Evolutionary conservation across 768 basidiomycete species (phyloP).

Genomic region (Boletus tomentosulus): DNA sequence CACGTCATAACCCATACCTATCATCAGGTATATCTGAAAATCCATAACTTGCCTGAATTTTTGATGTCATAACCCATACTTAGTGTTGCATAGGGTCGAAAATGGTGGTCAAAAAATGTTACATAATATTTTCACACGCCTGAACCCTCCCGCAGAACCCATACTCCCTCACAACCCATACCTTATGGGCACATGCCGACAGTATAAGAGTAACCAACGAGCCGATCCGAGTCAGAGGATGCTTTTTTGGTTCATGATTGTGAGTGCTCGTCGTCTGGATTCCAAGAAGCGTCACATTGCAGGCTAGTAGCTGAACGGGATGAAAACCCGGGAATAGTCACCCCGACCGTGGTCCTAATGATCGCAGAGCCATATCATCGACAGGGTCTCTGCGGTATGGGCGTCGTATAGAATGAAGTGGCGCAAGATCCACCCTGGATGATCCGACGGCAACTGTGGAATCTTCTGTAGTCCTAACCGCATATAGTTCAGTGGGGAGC

Average conservation of each 20-base stretch:
- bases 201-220: background rate
- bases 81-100: no score
- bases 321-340: conserved; percentile 29
- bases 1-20: no score
- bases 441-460: conserved; percentile 18
- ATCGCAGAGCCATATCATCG: conserved; percentile 59
- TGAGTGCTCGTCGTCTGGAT: conserved; percentile 2
- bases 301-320: conserved; percentile 12
- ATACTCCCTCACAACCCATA: no score
- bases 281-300: conserved; percentile 9
- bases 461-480: conserved; percentile 25
- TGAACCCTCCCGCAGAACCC: no score
- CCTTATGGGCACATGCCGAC: no score
- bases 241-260: conserved; percentile 3
- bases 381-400: conserved; percentile 56
- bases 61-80: no score
- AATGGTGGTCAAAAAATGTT: no score
- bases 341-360: conserved; percentile 38
- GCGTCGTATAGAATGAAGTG: conserved; percentile 54
- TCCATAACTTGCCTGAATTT: no score
- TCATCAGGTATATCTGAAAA: no score
- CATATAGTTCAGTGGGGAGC: conserved; percentile 27
- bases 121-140: no score
- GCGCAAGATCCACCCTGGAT: conserved; percentile 46
- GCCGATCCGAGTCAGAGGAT: background rate